Evolutionary conservation across 1,284 basidiomycete genomes (phyloP), one percentile per base, ranked within the genome.

Genomic region (Ganoderma multipileum): DNA sequence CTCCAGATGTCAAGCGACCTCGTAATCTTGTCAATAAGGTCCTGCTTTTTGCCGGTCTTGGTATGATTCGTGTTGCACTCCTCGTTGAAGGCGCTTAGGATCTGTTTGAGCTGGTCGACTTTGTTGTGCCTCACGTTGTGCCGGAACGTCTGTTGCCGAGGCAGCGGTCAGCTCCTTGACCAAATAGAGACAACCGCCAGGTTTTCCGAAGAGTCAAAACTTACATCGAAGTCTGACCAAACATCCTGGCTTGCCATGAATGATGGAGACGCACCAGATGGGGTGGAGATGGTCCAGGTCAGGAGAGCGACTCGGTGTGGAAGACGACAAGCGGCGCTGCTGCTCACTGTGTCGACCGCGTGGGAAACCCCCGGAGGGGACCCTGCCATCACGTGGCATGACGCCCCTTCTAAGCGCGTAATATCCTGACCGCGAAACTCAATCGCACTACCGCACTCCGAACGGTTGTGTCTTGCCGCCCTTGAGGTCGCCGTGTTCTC

Each of bases 31-130:
- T 94, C 89, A 76, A 95, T 94, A 59, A 95, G 86, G 36, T 95
- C 93, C 73, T 92, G 89, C 78, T 95, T 95, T 82, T 91, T 93
- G 42, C 94, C 94, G n/a, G 90, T 85, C 79, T 92, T 92, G 64
- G 87, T 84, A 33, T 95, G 82, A 73, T 87, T 85, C 6, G 87
- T 87, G 63, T 83, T 81, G 76, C 92, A 92, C 76, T 92, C 87
- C 54, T 93, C 90, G 82, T 94, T 94, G 74, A 95, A 83, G 36
- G 88, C 87, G 41, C 82, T 80, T 66, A 95, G 83, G 72, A 94
- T 91, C 75, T 88, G 86, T 80, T 95, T 95, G 73, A 95, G 87
- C 78, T 84, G 88, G 79, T 94, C 94, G 69, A 95, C 92, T 7
- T 92, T 96, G 80, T 87, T 84, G 69, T 79, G 79, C 67, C 81